Base-by-base conservation (phyloP, 495 filamentous ascomycete genomes). In the Penicillium egyptiacum region DNA sequence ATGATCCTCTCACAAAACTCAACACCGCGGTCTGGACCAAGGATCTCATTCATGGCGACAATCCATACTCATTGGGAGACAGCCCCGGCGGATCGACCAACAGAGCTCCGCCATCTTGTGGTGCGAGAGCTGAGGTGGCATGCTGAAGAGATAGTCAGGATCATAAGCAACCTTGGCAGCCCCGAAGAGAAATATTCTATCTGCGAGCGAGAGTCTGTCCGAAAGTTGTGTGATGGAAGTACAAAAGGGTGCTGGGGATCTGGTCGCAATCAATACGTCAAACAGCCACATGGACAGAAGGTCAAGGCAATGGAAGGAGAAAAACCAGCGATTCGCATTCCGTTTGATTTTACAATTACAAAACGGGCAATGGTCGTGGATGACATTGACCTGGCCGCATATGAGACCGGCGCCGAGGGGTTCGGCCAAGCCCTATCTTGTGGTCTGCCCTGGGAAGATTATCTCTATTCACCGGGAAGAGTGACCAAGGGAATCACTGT, bases 41-140 rank as follows among this genome's bases (percentile, higher is more conserved):
- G 8, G 12, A 17, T 51, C n/a, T 51, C 49, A 20, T 51, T 51
- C n/a, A 40, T 16, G 3, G 49, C 49, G 28, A 40, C 11, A 12
- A n/a, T 51, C 2, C 37, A 6, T 22, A 37, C 49, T 19, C 35
- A 17, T 10, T 51, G 49, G 49, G 22, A 51, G 37, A 28, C 33
- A 2, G 20, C 11, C 5, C 31, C 7, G 8, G 30, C 33, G 1
- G 4, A 19, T 1, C 33, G 49, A 28, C 0, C 16, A n/a, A 19
- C 49, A 17, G 49, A 51, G 35, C 5, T 25, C 5, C 7, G n/a
- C 4, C 22, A 40, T 37, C 31, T 51, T 4, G 49, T 51, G 49
- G 30, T 51, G 37, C 49, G 35, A 28, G 35, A 40, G 37, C 35
- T 40, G 9, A 51, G 16, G 37, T 51, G 35, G 49, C 37, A 51